Conservation (phyloP, 805 yeast genomes). For the Naumovozyma dairenensis region DNA sequence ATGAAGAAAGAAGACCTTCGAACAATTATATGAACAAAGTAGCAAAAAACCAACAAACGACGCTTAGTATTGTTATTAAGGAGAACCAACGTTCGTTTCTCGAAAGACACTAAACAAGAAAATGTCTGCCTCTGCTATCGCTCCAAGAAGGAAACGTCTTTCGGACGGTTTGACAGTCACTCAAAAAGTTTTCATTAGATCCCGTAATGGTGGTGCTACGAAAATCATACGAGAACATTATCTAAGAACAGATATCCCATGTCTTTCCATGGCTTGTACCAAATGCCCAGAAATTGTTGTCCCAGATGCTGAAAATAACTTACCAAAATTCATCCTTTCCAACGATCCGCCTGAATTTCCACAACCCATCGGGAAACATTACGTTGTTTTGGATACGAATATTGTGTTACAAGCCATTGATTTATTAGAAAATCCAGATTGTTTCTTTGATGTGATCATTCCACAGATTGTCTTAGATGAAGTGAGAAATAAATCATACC, state of each 20-base stretch:
- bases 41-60: too few relatives aligned
- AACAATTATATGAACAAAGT: too few relatives aligned
- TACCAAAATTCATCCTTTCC: slow-evolving; percentile 59
- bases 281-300: slow-evolving; percentile 44
- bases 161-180: slow-evolving; percentile 55
- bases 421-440: slow-evolving; percentile 63
- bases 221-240: slow-evolving; percentile 90
- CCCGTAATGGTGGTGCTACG: slow-evolving; percentile 81
- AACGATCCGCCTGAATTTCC: slow-evolving; percentile 43
- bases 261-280: slow-evolving; percentile 64
- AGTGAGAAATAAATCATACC: slow-evolving; percentile 76
- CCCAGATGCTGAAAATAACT: slow-evolving; percentile 57
- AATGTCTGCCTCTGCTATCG: slow-evolving; percentile 13
- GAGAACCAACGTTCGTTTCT: too few relatives aligned
- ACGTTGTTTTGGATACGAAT: slow-evolving; percentile 79
- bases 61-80: too few relatives aligned
- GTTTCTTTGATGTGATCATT: slow-evolving; percentile 82
- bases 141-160: slow-evolving; percentile 34
- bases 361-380: slow-evolving; percentile 55
- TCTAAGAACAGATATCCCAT: slow-evolving; percentile 84
- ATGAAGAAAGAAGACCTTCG: too few relatives aligned
- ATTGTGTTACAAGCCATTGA: slow-evolving; percentile 84
- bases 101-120: too few relatives aligned
- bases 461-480: slow-evolving; percentile 95
- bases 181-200: slow-evolving; percentile 83